Evolutionary conservation across 306 rosid genomes (phyloP).

Genomic region (Rosa persica): DNA sequence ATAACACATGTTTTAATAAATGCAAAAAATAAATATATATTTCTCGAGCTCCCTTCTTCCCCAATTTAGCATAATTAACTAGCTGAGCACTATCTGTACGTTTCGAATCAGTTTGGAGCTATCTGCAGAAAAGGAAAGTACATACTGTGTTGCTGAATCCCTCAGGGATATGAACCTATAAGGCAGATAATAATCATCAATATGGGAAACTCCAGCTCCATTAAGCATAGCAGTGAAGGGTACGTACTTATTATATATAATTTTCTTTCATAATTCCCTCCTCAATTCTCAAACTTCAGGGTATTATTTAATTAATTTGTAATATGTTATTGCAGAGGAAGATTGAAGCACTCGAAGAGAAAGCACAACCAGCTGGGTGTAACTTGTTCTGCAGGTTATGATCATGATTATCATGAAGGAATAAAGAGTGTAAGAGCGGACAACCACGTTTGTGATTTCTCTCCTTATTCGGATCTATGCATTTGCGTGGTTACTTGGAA

Average conservation of each 20-base stretch:
- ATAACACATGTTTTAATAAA: not conserved
- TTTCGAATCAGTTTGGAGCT: not conserved
- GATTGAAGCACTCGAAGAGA: slow-evolving; percentile 27
- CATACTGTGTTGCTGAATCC: no score
- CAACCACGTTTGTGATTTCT: slow-evolving; percentile 30
- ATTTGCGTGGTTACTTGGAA: slow-evolving; percentile 70
- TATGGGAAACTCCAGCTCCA: slow-evolving; percentile 29
- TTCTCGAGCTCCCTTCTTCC: not conserved
- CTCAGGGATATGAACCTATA: not conserved
- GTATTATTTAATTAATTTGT: not conserved
- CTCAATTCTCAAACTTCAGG: no score
- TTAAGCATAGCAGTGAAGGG: slow-evolving; percentile 44
- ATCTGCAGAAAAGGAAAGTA: not conserved
- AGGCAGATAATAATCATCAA: not conserved
- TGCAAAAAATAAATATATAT: not conserved
- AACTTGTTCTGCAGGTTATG: not conserved
- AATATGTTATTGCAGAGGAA: slow-evolving; percentile 7
- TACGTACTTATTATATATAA: not conserved
- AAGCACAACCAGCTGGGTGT: slow-evolving; percentile 18
- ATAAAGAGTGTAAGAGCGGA: slow-evolving; percentile 48
- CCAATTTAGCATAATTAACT: not conserved
- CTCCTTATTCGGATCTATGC: slow-evolving; percentile 50
- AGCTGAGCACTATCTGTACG: not conserved
- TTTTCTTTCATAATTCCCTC: not conserved
- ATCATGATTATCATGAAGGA: slow-evolving; percentile 38